Evolutionary conservation across 1,284 basidiomycete species (phyloP), one percentile per base, ranked within the genome.

Genomic region (Marasmius tenuissimus): DNA sequence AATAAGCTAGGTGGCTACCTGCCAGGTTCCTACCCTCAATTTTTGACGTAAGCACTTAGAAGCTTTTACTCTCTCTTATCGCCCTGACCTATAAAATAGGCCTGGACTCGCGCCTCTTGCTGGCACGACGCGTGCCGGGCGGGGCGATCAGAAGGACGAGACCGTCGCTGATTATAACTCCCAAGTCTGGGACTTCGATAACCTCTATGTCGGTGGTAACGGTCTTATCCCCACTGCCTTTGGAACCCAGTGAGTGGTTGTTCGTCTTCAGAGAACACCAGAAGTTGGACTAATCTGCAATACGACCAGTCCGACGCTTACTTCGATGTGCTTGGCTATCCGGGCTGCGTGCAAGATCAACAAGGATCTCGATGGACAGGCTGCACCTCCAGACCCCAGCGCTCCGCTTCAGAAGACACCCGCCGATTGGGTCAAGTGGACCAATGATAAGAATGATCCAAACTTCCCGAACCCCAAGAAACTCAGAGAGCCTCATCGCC

Each of bases 171-270:
- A 72, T 63, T 65, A 62, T 40, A 52, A 69, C 61, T 70, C 57
- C 53, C 61, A 67, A 48, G 68, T 71, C 57, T 68, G 61, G 55
- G 61, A 67, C 58, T 69, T 71, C 61, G 47, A 57, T 37, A 72
- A 72, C 64, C 67, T 72, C 57, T 72, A 67, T 59, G 66, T 72
- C 35, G 71, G 63, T n/a, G 70, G 65, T 27, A 65, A 66, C 55
- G 63, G 65, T 14, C 53, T 64, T 58, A 68, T 67, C 18, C 62
- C 63, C 4, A 66, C 68, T n/a, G 61, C 53, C 1, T 70, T 63
- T 52, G 64, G 42, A 2, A 64, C 67, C 14, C 70, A 70, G 27
- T 27, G 27, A 27, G 27, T 27, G 27, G 27, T 27, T 27, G 27
- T 27, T 4, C 27, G 27, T 27, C 27, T 4, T 27, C 4, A 4